Conservation (phyloP, 345 rosid species). For the Luvunga scandens region DNA sequence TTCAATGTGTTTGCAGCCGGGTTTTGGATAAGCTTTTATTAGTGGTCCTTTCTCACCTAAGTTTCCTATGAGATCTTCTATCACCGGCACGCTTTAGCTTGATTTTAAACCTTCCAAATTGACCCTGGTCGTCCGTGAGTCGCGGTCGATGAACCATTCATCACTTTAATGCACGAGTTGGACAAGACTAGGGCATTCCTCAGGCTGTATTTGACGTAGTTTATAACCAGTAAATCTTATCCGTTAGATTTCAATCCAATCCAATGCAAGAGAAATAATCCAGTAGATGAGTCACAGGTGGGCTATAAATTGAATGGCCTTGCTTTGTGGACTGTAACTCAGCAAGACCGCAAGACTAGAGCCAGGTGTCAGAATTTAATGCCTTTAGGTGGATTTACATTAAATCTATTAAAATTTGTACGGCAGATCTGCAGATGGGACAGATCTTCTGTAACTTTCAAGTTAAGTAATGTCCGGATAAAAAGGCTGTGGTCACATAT, state of each 20-base stretch:
- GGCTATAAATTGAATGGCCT: too few relatives aligned
- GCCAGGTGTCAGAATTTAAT: not conserved
- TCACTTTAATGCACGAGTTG: not conserved
- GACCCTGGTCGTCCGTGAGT: not conserved
- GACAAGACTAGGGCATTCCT: too few relatives aligned
- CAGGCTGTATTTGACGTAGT: too few relatives aligned
- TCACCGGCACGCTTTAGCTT: not conserved
- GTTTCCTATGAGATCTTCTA: not conserved
- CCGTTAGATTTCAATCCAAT: too few relatives aligned
- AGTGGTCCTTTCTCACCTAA: not conserved
- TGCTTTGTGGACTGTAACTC: too few relatives aligned
- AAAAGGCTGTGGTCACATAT: not conserved
- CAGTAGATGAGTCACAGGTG: too few relatives aligned
- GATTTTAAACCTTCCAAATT: not conserved
- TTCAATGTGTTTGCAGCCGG: not conserved
- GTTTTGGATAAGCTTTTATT: not conserved
- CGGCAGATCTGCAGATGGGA: not conserved
- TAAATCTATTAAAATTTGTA: not conserved
- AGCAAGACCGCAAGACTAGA: too few relatives aligned
- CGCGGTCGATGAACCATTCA: not conserved
- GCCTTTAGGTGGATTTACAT: not conserved
- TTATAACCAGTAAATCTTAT: too few relatives aligned
- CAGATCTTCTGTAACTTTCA: not conserved
- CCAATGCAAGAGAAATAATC: too few relatives aligned
- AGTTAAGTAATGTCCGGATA: not conserved